Conservation (phyloP, 352 stramenopile species). For the Pythium brachiatum region DNA sequence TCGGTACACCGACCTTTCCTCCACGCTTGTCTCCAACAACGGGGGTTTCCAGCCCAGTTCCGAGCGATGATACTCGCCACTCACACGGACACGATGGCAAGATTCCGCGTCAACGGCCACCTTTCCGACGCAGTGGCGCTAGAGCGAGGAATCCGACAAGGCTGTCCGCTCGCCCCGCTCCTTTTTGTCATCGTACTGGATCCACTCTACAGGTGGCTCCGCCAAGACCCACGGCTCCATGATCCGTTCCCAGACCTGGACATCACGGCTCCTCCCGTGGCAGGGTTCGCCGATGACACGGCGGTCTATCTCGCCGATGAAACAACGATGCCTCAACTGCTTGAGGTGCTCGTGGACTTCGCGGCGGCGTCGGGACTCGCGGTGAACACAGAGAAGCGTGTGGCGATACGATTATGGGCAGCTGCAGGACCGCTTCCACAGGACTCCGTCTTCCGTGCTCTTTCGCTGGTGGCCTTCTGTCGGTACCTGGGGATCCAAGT, state of each 20-base stretch:
- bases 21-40: neutral
- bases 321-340: neutral
- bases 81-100: neutral
- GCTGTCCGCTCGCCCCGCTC: constrained; percentile 8
- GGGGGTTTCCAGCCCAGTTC: neutral
- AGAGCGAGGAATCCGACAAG: constrained; percentile 1
- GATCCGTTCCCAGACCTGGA: neutral
- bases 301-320: constrained; percentile 4
- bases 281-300: constrained; percentile 17
- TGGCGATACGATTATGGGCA: constrained; percentile 3
- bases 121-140: neutral
- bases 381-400: neutral
- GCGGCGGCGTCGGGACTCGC: neutral
- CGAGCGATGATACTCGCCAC: neutral
- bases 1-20: neutral
- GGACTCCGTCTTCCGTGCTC: neutral
- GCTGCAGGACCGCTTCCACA: neutral
- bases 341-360: neutral
- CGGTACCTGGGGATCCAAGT: constrained; percentile 16
- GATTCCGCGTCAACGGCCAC: constrained; percentile 3
- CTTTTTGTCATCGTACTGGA: constrained; percentile 12
- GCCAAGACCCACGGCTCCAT: neutral
- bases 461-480: neutral
- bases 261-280: neutral
- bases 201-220: neutral